Base-by-base conservation (phyloP, 176 grass and related monocot species). In the Juncus effusus region DNA sequence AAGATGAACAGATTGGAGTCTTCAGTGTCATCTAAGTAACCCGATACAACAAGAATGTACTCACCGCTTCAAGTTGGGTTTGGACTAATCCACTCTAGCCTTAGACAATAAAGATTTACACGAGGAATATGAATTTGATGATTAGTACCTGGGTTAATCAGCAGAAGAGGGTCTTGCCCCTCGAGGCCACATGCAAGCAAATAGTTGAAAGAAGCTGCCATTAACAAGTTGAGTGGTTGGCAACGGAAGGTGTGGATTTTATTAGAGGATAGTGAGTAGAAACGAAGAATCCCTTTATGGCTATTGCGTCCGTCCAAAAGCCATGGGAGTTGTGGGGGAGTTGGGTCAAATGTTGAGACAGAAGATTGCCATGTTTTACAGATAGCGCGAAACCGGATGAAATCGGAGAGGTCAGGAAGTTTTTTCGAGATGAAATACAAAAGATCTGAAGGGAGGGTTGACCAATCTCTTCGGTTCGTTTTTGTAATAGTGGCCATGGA, bases 281-380 rank as follows among this genome's bases (percentile, higher is more conserved):
- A 65, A 11, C 12, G 41, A 13, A 47, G 63, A 28, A 47, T 44
- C 36, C 63, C 50, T 51, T 49, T 14, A 28, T 47, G 63, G 42
- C 12, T 7, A 7, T 8, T 11, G 8, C 10, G 7, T 44, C 40
- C 42, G 14, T 65, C 63, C 1, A 65, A 44, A 50, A 65, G 15
- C 41, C 63, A 65, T 35, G 63, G 63, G 40, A 65, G 42, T 50
- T 65, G 63, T 15, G 63, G 13, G 50, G 63, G 63, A 65, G 42
- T 47, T 14, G 12, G 7, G 14, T 8, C 42, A 4, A 50, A 44
- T 28, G 19, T 28, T 28, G 19, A 28, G 13, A 39, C 42, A 44
- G 63, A 19, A 44, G 63, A 65, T 14, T 44, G 12, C 63, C 63
- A 65, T 40, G 6, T 51, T 44, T 65, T 50, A 19, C 63, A 65